A percentile compares a stretch with the other conserved stretches of the same genome.
These are phyloP conservation scores for Cladobotryum mycophilum DNA, from an alignment of 2,329 filamentous ascomycete species.

Conservation along the genomic window DNA sequence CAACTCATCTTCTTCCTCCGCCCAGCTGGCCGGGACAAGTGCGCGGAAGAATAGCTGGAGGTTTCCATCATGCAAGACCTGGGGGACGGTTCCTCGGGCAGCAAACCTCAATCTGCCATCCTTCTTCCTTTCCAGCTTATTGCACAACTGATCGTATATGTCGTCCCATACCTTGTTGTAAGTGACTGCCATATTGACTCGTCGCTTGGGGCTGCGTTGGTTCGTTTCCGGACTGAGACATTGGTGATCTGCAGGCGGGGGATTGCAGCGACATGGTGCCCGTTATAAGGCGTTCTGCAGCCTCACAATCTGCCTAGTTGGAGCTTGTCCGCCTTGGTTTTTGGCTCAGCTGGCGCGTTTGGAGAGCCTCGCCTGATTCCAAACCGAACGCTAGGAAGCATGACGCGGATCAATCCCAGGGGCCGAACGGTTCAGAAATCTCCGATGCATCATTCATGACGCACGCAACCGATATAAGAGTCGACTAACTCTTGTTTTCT, in stretches of 20 bases:
- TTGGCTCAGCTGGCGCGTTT: background rate
- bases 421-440: too few relatives aligned
- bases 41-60: conserved; percentile 1
- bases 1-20: too few relatives aligned
- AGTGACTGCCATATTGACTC: background rate
- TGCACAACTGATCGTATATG: background rate
- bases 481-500: too few relatives aligned
- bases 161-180: background rate
- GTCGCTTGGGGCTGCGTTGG: background rate
- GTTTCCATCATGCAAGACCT: background rate
- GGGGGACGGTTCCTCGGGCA: background rate
- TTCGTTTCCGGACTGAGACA: background rate
- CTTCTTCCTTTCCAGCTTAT: conserved; percentile 1
- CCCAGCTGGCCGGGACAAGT: background rate
- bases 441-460: too few relatives aligned
- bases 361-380: too few relatives aligned
- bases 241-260: background rate
- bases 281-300: background rate
- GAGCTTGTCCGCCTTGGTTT: background rate
- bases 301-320: background rate
- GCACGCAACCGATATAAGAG: too few relatives aligned
- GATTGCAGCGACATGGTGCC: too few relatives aligned
- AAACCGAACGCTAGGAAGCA: too few relatives aligned
- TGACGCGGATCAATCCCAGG: too few relatives aligned
- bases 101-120: conserved; percentile 1